These are phyloP conservation scores for Amphicarpaea edgeworthii DNA, from an alignment of 306 rosid species.

Conservation along the genomic window DNA sequence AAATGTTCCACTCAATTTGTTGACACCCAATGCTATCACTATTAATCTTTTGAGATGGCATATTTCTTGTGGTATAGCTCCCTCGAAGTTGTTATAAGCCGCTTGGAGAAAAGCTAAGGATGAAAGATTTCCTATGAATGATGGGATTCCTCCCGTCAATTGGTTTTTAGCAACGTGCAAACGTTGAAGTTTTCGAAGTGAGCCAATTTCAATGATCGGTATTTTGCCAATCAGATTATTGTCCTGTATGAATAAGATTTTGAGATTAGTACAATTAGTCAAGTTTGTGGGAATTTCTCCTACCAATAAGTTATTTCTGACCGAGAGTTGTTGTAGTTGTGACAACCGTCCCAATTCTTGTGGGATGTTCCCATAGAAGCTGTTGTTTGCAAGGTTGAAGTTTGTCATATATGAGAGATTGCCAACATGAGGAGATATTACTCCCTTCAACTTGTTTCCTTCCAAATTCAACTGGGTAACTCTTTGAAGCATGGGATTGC, in stretches of 20 bases:
- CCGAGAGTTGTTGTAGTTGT: neutral
- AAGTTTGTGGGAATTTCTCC: no score
- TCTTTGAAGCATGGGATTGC: no score
- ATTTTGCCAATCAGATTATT: no score
- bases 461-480: no score
- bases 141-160: neutral
- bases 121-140: no score
- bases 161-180: no score
- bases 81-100: neutral
- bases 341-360: neutral
- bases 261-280: no score
- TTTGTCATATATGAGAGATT: neutral
- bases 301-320: no score
- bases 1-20: neutral
- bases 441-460: neutral
- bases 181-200: neutral
- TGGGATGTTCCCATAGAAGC: neutral
- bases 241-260: no score
- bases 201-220: no score
- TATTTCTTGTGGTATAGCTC: neutral
- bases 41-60: neutral
- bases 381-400: neutral
- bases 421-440: neutral
- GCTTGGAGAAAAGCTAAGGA: no score
- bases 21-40: neutral